These are phyloP conservation scores for Melanogaster broomeanus DNA, from an alignment of 768 basidiomycete genomes.

Conservation along the genomic window DNA sequence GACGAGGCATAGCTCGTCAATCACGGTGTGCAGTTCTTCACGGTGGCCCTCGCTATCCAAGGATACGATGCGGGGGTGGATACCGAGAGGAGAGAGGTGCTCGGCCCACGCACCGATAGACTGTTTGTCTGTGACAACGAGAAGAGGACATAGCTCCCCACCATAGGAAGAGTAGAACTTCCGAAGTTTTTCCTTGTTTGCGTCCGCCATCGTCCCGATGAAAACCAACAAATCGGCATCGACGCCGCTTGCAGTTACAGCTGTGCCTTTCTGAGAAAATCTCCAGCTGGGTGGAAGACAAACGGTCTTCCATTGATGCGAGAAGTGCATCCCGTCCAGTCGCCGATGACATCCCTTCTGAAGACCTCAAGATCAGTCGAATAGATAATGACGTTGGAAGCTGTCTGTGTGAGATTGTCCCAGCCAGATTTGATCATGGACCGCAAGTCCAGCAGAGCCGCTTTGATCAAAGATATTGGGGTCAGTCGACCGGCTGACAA, in stretches of 20 bases:
- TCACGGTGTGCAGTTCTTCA: slow-evolving; percentile 1
- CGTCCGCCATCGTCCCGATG: slow-evolving; percentile 7
- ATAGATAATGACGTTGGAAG: slow-evolving; percentile 19
- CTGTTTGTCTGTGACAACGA: slow-evolving; percentile 15
- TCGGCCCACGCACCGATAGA: slow-evolving; percentile 11
- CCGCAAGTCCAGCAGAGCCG: slow-evolving; percentile 26
- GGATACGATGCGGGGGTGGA: slow-evolving; percentile 13
- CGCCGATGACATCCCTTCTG: slow-evolving; percentile 13
- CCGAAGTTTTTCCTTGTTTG: slow-evolving; percentile 9
- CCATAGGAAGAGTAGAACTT: slow-evolving; percentile 16
- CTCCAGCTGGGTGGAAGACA: slow-evolving; percentile 19
- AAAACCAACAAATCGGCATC: slow-evolving; percentile 28
- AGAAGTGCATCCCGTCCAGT: slow-evolving; percentile 15
- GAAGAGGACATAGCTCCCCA: slow-evolving; percentile 27
- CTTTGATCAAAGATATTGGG: slow-evolving; percentile 25
- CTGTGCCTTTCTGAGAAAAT: slow-evolving; percentile 12
- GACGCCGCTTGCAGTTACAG: slow-evolving; percentile 14
- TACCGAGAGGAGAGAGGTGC: slow-evolving; percentile 8
- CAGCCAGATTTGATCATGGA: slow-evolving; percentile 26
- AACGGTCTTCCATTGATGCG: slow-evolving; percentile 26
- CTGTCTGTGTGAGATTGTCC: slow-evolving; percentile 18
- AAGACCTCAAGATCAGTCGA: slow-evolving; percentile 17
- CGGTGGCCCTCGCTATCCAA: slow-evolving; percentile 2
- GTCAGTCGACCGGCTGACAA: slow-evolving; percentile 16
- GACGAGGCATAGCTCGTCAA: slow-evolving; percentile 27